Base-by-base conservation (phyloP, 1,284 basidiomycete species). In the Pseudozyma sp. region DNA sequence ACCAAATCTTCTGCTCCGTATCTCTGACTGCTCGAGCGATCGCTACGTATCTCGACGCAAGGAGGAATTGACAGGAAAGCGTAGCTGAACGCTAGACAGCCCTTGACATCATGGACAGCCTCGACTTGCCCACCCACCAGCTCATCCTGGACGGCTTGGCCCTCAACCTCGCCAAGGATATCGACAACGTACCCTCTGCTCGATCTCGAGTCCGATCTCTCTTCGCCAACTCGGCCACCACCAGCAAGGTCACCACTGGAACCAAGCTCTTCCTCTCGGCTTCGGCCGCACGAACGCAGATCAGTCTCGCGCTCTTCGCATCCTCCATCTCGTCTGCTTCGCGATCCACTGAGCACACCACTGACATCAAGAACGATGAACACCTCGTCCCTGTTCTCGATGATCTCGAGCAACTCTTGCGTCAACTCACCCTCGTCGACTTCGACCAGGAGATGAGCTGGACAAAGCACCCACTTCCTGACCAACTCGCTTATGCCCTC, bases 71-170 rank as follows among this genome's bases (percentile, higher is more conserved):
- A 44, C 6, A 44, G 16, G 7, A 44, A 14, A 44, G 9, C 43
- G 19, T 9, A 9, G 43, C n/a, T 44, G 19, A 9, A 9, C 16
- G 43, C 43, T 16, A 5, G 18, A 18, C 43, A n/a, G 9, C 16
- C 14, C 19, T 47, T 11, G 10, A 18, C 19, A 64, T 5, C 64
- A 75, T 76, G 73, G 70, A 76, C 75, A 87, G 86, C 71, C 85
- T 88, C 52, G 87, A 88, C 66, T 85, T 86, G 74, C 92, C 93
- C 85, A 90, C 94, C 59, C 92, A 92, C 77, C 91, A 92, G 81
- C 88, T 89, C 73, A 92, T 95, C 73, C 87, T 96, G 38, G 89
- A 90, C 34, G 92, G 93, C 85, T 89, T 96, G 66, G 93, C 92
- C 4, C 86, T 87, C 35, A 91, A 90, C 81, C 87, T 91, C 47